Conservation (phyloP, 2,329 filamentous ascomycete genomes). For the Curvularia verruculosa region DNA sequence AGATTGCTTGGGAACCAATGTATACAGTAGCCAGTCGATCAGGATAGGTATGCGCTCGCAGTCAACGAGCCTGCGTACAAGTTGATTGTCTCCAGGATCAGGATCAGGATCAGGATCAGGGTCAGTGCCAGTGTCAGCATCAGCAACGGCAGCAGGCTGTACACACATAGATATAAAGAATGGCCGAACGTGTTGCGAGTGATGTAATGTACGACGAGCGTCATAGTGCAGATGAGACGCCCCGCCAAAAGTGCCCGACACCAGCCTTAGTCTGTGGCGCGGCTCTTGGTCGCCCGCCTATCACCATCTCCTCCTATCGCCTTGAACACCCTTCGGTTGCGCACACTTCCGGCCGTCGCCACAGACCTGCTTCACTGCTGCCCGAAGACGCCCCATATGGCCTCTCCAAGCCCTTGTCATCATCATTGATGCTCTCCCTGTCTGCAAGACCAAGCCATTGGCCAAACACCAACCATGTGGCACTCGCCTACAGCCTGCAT, state of each 20-base stretch:
- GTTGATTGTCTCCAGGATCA: neutral
- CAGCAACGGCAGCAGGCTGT: no score
- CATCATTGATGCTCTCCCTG: neutral
- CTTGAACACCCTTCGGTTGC: neutral
- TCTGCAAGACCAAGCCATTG: neutral
- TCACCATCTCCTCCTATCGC: neutral
- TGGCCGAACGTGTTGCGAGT: slow-evolving; percentile 1
- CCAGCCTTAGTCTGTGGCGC: slow-evolving; percentile 16
- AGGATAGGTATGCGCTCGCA: neutral
- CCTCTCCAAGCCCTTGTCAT: neutral
- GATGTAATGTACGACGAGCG: slow-evolving; percentile 28
- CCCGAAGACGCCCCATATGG: neutral
- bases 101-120: neutral
- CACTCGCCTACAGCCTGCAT: neutral
- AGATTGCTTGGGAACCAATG: slow-evolving; percentile 16
- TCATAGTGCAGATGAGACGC: slow-evolving; percentile 19
- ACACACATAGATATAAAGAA: no score
- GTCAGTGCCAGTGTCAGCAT: no score
- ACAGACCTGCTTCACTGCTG: slow-evolving; percentile 2
- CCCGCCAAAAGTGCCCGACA: slow-evolving; percentile 10
- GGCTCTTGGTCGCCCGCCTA: slow-evolving; percentile 11
- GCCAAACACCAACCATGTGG: neutral
- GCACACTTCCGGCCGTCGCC: slow-evolving; percentile 7
- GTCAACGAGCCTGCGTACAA: neutral
- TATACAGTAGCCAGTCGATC: slow-evolving; percentile 11